A percentile compares a stretch with the other conserved stretches of the same genome.
Conservation (phyloP, 805 yeast genomes). For the Suhomyces sp. region DNA sequence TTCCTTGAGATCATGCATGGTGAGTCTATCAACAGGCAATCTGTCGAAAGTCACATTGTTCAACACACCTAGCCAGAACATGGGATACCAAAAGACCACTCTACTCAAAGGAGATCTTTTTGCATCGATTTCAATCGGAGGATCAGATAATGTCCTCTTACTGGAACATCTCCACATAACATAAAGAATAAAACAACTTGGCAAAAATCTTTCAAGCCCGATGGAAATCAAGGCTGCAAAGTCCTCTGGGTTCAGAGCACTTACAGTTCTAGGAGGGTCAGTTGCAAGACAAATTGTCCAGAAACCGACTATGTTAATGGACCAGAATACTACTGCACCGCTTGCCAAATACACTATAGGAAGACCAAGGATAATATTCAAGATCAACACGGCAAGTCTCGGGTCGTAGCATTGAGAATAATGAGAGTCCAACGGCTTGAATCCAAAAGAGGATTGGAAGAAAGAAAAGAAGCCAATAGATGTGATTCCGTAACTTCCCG, state of each 20-base stretch:
- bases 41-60: constrained; percentile 88
- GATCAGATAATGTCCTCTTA: constrained; percentile 43
- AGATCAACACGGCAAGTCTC: constrained; percentile 50
- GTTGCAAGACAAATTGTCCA: constrained; percentile 78
- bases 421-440: constrained; percentile 38
- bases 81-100: constrained; percentile 67
- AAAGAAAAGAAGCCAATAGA: constrained; percentile 64
- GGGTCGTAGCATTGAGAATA: constrained; percentile 68
- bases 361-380: constrained; percentile 62
- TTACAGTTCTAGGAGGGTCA: constrained; percentile 72
- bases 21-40: constrained; percentile 83
- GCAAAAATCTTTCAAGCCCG: constrained; percentile 73
- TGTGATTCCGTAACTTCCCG: constrained; percentile 53
- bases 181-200: constrained; percentile 67
- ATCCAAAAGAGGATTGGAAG: constrained; percentile 72
- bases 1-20: constrained; percentile 63
- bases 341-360: constrained; percentile 58
- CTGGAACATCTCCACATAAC: constrained; percentile 65
- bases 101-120: constrained; percentile 42
- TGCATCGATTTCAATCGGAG: constrained; percentile 6
- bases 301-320: constrained; percentile 61
- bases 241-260: constrained; percentile 51
- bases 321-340: constrained; percentile 53
- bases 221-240: constrained; percentile 64
- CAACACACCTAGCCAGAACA: constrained; percentile 80